phyloP scores from a whole-genome alignment of 176 grass and related monocot genomes.

The Carex pumila region DNA sequence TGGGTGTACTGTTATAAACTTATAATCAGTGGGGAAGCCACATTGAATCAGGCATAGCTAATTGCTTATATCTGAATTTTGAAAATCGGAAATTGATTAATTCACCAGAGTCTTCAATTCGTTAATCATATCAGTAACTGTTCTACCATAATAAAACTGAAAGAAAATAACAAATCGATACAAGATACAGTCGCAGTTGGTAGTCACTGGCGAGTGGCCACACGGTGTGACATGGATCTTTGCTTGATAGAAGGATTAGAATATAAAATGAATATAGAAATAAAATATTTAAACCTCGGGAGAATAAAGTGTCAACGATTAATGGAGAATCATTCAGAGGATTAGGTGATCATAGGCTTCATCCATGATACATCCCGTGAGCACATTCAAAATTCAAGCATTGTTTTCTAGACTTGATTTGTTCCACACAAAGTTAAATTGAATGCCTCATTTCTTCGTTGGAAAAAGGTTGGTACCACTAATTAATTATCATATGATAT shows the following conservation, averaged over 20 bases:
- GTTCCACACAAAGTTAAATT: neutral
- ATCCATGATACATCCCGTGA: conserved; percentile 19
- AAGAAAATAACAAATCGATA: neutral
- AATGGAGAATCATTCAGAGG: conserved; percentile 27
- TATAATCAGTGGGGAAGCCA: neutral
- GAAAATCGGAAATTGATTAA: no score
- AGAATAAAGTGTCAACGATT: conserved; percentile 23
- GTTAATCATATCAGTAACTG: no score
- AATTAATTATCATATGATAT: conserved; percentile 14
- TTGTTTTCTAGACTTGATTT: conserved; percentile 10
- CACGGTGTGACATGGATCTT: neutral
- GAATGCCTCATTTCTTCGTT: conserved; percentile 9
- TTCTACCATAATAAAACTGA: neutral
- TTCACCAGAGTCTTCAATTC: no score
- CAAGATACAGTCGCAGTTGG: neutral
- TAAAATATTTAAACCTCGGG: neutral
- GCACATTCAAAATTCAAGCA: conserved; percentile 18
- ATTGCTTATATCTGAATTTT: no score
- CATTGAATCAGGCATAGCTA: no score
- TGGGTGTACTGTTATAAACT: no score
- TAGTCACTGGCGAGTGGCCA: neutral
- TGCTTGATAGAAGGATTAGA: neutral
- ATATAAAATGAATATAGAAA: neutral
- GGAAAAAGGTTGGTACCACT: neutral
- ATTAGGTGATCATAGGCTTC: conserved; percentile 2